phyloP scores from a whole-genome alignment of 495 filamentous ascomycete genomes.

The Neurospora sp. region DNA sequence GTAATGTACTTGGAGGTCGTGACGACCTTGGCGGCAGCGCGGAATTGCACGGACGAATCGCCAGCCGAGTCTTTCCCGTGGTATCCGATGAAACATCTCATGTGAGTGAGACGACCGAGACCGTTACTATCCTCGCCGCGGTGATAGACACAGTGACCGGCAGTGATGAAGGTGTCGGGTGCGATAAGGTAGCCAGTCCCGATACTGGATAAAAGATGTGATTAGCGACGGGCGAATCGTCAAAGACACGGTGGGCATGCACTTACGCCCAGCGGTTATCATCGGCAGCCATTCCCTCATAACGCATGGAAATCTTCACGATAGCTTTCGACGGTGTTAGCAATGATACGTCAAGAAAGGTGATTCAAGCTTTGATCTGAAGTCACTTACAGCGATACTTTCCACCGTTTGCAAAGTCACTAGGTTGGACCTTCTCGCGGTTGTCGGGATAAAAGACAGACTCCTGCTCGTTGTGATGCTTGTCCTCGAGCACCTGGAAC shows the following conservation, averaged over 20 bases:
- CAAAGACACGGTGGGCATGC: too few species aligned
- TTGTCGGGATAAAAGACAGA: neutral
- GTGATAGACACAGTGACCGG: neutral
- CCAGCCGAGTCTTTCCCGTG: accelerated
- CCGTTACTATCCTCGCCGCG: neutral
- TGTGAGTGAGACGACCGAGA: neutral
- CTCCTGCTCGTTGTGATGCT: neutral
- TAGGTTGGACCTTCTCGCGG: neutral
- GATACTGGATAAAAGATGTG: too few species aligned
- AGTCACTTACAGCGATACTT: neutral
- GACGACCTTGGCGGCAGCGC: neutral
- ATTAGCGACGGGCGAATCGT: too few species aligned
- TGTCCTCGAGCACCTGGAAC: too few species aligned
- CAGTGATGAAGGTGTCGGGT: neutral
- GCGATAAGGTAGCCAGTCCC: neutral
- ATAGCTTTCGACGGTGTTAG: too few species aligned
- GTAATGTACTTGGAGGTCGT: neutral
- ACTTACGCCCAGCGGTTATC: neutral
- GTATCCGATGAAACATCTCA: neutral
- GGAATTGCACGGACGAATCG: neutral
- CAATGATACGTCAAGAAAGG: too few species aligned
- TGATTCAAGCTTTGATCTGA: too few species aligned
- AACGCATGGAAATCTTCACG: neutral
- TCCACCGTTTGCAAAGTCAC: neutral
- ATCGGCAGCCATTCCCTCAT: accelerated